Percentiles rank a stretch among this genome's conserved stretches.
Conservation (phyloP, 164 flowering plant species). For the Sextonia rubra region DNA sequence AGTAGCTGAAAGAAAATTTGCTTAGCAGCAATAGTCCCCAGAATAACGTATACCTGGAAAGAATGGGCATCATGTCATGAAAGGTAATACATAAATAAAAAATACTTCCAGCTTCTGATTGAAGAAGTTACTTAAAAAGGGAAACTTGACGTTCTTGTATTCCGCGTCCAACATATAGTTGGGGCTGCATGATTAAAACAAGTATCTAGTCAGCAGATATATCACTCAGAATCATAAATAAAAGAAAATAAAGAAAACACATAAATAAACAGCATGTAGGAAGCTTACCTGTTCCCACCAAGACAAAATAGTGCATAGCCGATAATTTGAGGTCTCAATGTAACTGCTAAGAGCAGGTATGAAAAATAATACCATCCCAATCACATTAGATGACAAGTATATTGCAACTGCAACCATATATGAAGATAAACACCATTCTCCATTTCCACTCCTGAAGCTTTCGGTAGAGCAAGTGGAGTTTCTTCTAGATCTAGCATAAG, state of each 20-base stretch:
- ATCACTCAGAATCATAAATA: conserved; percentile 3
- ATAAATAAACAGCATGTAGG: neutral
- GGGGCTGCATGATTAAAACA: conserved; percentile 48
- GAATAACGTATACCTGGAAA: conserved; percentile 67
- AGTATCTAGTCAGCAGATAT: conserved; percentile 9
- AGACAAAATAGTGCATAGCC: conserved; percentile 44
- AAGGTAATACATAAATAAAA: conserved; percentile 4
- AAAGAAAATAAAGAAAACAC: neutral
- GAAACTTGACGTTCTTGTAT: conserved; percentile 83
- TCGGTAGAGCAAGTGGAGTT: conserved; percentile 60
- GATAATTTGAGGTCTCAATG: conserved; percentile 71
- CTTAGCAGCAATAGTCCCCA: conserved; percentile 67
- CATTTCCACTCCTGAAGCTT: conserved; percentile 45
- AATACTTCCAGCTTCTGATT: conserved; percentile 3
- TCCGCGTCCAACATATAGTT: conserved; percentile 83
- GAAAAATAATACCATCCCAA: conserved; percentile 74
- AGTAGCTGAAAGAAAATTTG: conserved; percentile 81
- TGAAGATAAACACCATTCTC: conserved; percentile 74
- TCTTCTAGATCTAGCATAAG: conserved; percentile 52
- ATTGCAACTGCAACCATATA: conserved; percentile 74
- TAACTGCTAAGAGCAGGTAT: conserved; percentile 77
- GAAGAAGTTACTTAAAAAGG: conserved; percentile 51
- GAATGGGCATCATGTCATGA: conserved; percentile 10
- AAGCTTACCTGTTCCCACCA: conserved; percentile 88
- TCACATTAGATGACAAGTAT: conserved; percentile 66